Base-by-base conservation (phyloP, 2,329 filamentous ascomycete genomes). In the Clarireedia hainanense region DNA sequence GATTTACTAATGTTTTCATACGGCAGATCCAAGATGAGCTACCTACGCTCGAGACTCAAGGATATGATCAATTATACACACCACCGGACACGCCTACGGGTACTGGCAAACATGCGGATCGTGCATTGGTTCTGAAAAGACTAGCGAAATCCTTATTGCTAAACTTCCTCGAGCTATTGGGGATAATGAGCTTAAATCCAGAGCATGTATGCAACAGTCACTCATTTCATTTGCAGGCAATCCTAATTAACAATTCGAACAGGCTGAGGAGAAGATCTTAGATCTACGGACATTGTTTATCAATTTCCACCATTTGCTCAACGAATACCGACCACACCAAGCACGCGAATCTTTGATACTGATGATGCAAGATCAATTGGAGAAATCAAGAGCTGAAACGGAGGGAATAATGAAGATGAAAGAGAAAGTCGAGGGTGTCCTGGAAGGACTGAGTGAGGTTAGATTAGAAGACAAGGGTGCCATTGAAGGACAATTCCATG, bases 251-350 rank as follows among this genome's bases (percentile, higher is more conserved):
- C 12, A 60, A 17, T 64, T 62, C 24, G 47, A 63, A 43, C 64
- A 86, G 68, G 86, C 84, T 51, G 76, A 80, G 26, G 78, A 83
- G 43, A 95, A 95, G 69, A 78, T 92, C 47, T 76, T 83, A 46
- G 87, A 97, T 69, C 73, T 99, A 34, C 80, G 87, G 65, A 91
- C 86, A 15, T 74, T 97, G 27, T 86, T 95, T 60, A 85, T 92
- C 70, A 97, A 97, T 70, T 87, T 95, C 67, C 91, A 96, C 72
- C 89, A 95, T 67, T 79, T 96, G 53, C 83, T 97, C 62, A 99
- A 99, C 70, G 86, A 95, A 70, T 97, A 96, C 72, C 81, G 92
- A 34, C 91, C 91, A 9, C 91, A 96, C 69, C 92, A 97, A 73
- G 91, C 91, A 24, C 76, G 92, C 46, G 91, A 96, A 74, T 91